These are phyloP conservation scores for Hymenoscyphus fraxineus DNA, from an alignment of 2,329 filamentous ascomycete species.

Conservation along the genomic window DNA sequence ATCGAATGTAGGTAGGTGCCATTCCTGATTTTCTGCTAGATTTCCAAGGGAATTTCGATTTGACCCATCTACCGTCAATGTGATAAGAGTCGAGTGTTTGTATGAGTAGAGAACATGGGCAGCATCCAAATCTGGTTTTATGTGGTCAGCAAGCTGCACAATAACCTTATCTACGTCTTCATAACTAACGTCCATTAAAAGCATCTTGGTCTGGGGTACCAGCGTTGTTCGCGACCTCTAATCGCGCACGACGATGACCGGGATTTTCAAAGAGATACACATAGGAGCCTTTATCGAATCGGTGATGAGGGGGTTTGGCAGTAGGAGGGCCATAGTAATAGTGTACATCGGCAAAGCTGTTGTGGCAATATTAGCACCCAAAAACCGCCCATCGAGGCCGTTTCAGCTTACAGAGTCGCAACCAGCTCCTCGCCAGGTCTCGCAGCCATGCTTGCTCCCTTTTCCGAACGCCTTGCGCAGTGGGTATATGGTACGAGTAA, in stretches of 20 bases:
- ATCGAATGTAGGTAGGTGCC: slow-evolving; percentile 73
- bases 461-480: not conserved
- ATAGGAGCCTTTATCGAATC: slow-evolving; percentile 76
- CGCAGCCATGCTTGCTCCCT: slow-evolving; percentile 43
- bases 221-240: slow-evolving; percentile 73
- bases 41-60: slow-evolving; percentile 14
- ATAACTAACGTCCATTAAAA: slow-evolving; percentile 66
- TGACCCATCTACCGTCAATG: slow-evolving; percentile 56
- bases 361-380: not conserved
- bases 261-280: slow-evolving; percentile 77
- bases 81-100: slow-evolving; percentile 69
- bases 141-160: not conserved
- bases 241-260: slow-evolving; percentile 59
- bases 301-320: slow-evolving; percentile 68
- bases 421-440: slow-evolving; percentile 49
- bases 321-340: slow-evolving; percentile 72
- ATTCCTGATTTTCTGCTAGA: slow-evolving; percentile 51
- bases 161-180: not conserved
- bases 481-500: not conserved
- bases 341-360: slow-evolving; percentile 72
- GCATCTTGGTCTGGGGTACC: slow-evolving; percentile 76
- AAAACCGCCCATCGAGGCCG: not conserved
- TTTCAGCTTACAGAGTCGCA: slow-evolving; percentile 45
- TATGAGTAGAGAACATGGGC: slow-evolving; percentile 67
- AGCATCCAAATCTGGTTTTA: slow-evolving; percentile 57